These are phyloP conservation scores for Collybia sordida DNA, from an alignment of 768 basidiomycete genomes.

Conservation along the genomic window DNA sequence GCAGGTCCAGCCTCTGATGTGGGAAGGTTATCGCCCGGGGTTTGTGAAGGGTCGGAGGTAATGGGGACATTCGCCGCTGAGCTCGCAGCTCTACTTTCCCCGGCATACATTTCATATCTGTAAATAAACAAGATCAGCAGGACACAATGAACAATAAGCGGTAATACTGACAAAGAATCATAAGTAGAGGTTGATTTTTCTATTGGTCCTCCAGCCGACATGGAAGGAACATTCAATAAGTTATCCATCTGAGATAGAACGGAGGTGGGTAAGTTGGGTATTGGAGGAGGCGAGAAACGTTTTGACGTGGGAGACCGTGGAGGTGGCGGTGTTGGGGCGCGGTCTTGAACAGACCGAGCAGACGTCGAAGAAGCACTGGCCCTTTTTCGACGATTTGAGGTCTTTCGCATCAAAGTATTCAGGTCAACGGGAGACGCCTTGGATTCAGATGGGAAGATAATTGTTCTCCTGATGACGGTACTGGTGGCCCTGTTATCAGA, in stretches of 20 bases:
- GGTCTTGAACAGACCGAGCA: conserved; percentile 75
- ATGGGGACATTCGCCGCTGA: conserved; percentile 30
- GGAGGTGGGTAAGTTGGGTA: conserved; percentile 61
- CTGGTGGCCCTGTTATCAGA: conserved; percentile 33
- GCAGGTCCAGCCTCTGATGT: conserved; percentile 56
- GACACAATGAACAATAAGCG: background rate
- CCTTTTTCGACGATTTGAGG: conserved; percentile 59
- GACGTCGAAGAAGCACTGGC: conserved; percentile 62
- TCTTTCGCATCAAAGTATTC: conserved; percentile 53
- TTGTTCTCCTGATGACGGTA: conserved; percentile 71
- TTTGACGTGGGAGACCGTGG: conserved; percentile 51
- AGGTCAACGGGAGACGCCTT: conserved; percentile 57
- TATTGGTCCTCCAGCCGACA: conserved; percentile 37
- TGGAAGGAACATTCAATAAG: conserved; percentile 35
- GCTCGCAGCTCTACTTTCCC: conserved; percentile 47
- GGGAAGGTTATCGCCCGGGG: conserved; percentile 24
- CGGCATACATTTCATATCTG: conserved; percentile 81
- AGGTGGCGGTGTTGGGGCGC: conserved; percentile 85
- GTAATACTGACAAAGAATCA: conserved; percentile 69
- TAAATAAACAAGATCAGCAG: conserved; percentile 18
- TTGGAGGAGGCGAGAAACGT: conserved; percentile 74
- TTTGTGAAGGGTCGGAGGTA: conserved; percentile 28
- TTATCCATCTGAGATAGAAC: conserved; percentile 43
- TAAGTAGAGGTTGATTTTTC: conserved; percentile 74
- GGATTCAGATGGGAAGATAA: conserved; percentile 75